Evolutionary conservation across 495 filamentous ascomycete genomes (phyloP), one percentile per base, ranked within the genome.

Genomic region (Echria macrotheca): DNA sequence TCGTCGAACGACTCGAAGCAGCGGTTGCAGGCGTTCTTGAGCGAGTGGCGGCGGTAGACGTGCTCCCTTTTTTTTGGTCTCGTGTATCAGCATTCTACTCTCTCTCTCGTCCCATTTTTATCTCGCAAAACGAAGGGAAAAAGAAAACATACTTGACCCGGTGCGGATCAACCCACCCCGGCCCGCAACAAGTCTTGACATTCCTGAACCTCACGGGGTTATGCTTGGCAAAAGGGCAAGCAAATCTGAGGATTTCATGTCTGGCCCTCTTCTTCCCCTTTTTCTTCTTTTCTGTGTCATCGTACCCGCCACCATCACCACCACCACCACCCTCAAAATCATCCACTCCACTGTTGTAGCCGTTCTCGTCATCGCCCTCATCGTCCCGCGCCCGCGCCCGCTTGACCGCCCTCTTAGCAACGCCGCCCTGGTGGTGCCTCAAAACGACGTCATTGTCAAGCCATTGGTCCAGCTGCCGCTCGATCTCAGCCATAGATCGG

Each of bases 171-270:
- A 51, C 47, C 69, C 69, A 74, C 4, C 69, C 70, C 1, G 70
- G 69, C 1, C 68, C 69, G 14, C 60, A 58, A 35, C 71, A 74
- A 4, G 68, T 66, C 36, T 59, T 59, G 5, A 67, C 56, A 2
- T 54, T 60, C 50, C 47, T 57, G 31, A 69, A 69, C 31, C 56
- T 59, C 18, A 33, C 57, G 23, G 66, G 66, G 18, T 71, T 58
- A 31, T 73, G 63, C 44, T 69, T 67, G 47, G 52, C 66, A 53
- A 68, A 74, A 2, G 71, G 71, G 32, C 71, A 74, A 9, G 71
- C 71, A 24, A 69, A 63, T 10, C 46, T 54, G 11, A 47, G 50
- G 9, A n/a, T 37, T 44, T 50, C 44, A 6, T 31, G 46, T 18
- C 50, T 49, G 9, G 28, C 35, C 15, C 50, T 49, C 53, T 62